Evolutionary conservation across 2,329 filamentous ascomycete species (phyloP).

Genomic region (Colletotrichum karsti): DNA sequence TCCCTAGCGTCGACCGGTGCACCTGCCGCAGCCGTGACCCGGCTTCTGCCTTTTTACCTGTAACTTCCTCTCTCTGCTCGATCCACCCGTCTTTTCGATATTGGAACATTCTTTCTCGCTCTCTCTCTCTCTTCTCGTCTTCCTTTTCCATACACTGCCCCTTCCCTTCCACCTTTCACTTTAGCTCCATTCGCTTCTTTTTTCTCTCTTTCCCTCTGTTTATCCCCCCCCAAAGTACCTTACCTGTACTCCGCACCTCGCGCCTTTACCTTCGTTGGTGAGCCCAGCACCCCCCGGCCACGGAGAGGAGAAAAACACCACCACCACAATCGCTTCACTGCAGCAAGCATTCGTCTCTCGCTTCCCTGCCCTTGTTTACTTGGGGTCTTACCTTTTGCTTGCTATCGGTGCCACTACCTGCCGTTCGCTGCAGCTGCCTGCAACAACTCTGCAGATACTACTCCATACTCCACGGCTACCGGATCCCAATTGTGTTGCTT

Average conservation of each 20-base stretch:
- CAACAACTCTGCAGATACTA: conserved; percentile 12
- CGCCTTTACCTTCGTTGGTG: not conserved
- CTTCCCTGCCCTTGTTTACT: conserved; percentile 15
- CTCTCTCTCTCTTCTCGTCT: not conserved
- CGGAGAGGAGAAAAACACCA: not conserved
- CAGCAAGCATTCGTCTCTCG: conserved; percentile 13
- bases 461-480: conserved; percentile 1
- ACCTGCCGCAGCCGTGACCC: conserved; percentile 1
- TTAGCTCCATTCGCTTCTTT: conserved; percentile 8
- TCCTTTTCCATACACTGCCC: not conserved
- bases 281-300: conserved; percentile 15
- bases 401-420: conserved; percentile 8
- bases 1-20: too few relatives aligned
- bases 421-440: conserved; percentile 23
- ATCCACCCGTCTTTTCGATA: conserved; percentile 10
- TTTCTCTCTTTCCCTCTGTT: not conserved
- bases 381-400: conserved; percentile 8
- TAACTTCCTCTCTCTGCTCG: conserved; percentile 9
- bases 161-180: not conserved
- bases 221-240: too few relatives aligned
- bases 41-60: conserved; percentile 18
- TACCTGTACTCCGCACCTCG: not conserved
- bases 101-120: not conserved
- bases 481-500: not conserved
- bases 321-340: conserved; percentile 19